Percentiles rank a stretch among this genome's conserved stretches.
Conservation (phyloP, 306 rosid species). For the Comarum palustre region DNA sequence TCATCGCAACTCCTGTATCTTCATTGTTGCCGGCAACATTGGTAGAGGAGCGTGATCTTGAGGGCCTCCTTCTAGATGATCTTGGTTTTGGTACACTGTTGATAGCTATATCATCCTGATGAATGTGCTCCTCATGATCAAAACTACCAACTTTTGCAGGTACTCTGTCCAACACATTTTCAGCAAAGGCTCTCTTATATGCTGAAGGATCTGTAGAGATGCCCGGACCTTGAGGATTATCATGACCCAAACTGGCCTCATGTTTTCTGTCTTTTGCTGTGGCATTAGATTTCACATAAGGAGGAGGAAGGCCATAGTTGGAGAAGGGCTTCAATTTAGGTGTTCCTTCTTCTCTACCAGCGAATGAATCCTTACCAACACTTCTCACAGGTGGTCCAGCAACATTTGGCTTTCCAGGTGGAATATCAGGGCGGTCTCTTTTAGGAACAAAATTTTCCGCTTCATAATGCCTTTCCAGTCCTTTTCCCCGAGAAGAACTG, state of each 20-base stretch:
- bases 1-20: conserved; percentile 42
- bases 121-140: conserved; percentile 36
- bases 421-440: conserved; percentile 38
- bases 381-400: conserved; percentile 36
- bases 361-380: conserved; percentile 37
- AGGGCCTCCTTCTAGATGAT: conserved; percentile 58
- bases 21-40: conserved; percentile 35
- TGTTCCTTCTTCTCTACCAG: conserved; percentile 44
- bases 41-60: conserved; percentile 54
- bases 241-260: conserved; percentile 29
- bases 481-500: conserved; percentile 52
- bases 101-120: conserved; percentile 36
- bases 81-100: conserved; percentile 53
- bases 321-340: conserved; percentile 50
- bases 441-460: conserved; percentile 38
- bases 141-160: conserved; percentile 40
- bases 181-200: conserved; percentile 40
- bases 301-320: conserved; percentile 70
- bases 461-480: conserved; percentile 37
- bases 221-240: conserved; percentile 23
- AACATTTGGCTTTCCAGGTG: conserved; percentile 36
- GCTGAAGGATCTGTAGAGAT: conserved; percentile 36
- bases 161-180: conserved; percentile 30
- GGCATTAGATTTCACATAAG: conserved; percentile 63
- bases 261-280: conserved; percentile 44